Percentiles rank a stretch among this genome's conserved stretches.
Evolutionary conservation across 352 stramenopile genomes (phyloP).

Genomic region (Phytophthora sojae): DNA sequence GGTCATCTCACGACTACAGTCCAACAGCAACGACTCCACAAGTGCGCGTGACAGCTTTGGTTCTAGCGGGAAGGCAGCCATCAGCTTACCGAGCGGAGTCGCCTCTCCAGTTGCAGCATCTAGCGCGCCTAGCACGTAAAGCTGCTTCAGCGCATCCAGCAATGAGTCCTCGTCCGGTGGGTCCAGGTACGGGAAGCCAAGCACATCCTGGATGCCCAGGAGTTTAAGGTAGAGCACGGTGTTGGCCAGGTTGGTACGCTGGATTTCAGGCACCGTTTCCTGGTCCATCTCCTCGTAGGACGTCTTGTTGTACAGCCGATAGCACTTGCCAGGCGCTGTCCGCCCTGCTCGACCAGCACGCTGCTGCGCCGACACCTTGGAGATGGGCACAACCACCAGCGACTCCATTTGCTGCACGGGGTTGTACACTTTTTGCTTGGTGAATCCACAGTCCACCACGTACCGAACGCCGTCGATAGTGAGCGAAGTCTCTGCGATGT

Average conservation of each 20-base stretch:
- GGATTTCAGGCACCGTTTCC: constrained; percentile 98
- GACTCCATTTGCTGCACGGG: constrained; percentile 77
- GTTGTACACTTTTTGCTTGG: constrained; percentile 95
- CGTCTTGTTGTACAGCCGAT: constrained; percentile 98
- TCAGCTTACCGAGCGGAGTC: constrained; percentile 75
- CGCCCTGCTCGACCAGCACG: constrained; percentile 95
- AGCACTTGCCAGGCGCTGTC: constrained; percentile 98
- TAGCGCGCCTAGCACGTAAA: constrained; percentile 74
- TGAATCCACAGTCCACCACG: constrained; percentile 83
- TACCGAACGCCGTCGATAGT: constrained; percentile 97
- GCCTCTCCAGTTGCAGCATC: constrained; percentile 49
- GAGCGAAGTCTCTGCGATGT: constrained; percentile 97
- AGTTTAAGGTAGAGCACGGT: constrained; percentile 94
- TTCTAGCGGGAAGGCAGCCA: constrained; percentile 87
- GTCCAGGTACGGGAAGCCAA: constrained; percentile 78
- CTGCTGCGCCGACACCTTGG: constrained; percentile 94
- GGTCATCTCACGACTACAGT: constrained; percentile 72
- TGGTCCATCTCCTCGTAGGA: constrained; percentile 97
- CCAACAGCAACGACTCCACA: constrained; percentile 64
- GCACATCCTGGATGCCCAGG: constrained; percentile 74
- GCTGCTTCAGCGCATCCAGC: constrained; percentile 78
- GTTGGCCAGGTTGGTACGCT: constrained; percentile 94
- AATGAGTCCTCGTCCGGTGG: constrained; percentile 73
- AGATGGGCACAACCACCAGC: constrained; percentile 96
- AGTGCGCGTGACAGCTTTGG: constrained; percentile 73